Evolutionary conservation across 106 monocot species (phyloP), one percentile per base, ranked within the genome.

Genomic region (Apostasia shenzhenica): DNA sequence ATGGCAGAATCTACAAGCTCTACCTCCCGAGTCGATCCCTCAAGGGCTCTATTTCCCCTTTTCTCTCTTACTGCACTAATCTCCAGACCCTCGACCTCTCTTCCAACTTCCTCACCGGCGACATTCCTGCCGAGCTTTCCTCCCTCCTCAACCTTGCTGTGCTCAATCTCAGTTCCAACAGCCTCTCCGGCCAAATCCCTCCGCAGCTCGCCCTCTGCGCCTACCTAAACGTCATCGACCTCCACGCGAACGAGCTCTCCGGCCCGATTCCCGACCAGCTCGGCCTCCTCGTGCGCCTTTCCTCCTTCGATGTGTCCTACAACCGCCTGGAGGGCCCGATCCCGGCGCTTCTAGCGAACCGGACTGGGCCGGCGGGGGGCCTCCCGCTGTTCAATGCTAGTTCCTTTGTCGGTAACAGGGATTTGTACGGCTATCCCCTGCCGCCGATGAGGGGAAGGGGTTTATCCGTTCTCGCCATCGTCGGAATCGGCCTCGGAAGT

Each of bases 161-260:
- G 51, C 77, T 89, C 65, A 89, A 89, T 80, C 85, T 89, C 74
- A 85, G 85, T 69, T 45, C 71, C 69, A 89, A 89, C 72, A 52
- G 3, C 54, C 82, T 89, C 75, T 85, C 85, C 41, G 89, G 89
- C 41, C 66, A 64, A 39, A 89, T 89, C 74, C 89, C 89, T 1
- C 85, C 75, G 1, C 77, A 85, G 66, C 77, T 89, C 71, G 79
- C 85, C 60, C 66, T 80, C 75, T 89, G 89, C 72, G 72, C 80
- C 69, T 89, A 85, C 70, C 85, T 89, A 57, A 89, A 89, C 84
- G 78, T 89, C 72, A 89, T 89, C 79, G 89, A 89, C 67, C 82
- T 89, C 70, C 89, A 89, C 72, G 62, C 73, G 52, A 89, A 85
- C 78, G 49, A 9, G 3, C 80, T 89, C 60, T 64, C 82, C 47